Percentiles rank a stretch among this genome's conserved stretches.
phyloP scores from a whole-genome alignment of 225 moss, liverwort and hornwort species.

The Pseudoscleropodium purum region DNA sequence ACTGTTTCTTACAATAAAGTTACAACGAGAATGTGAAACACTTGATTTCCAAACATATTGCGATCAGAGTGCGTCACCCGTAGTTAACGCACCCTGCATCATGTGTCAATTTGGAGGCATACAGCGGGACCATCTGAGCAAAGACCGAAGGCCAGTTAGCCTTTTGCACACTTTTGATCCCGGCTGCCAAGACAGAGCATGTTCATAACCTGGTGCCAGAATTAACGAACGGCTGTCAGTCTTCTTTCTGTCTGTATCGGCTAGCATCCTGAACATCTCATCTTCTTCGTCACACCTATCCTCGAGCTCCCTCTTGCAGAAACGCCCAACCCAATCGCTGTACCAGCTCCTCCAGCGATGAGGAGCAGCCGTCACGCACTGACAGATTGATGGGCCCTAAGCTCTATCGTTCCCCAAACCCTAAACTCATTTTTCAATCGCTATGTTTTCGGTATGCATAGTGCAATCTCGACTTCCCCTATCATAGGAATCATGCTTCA shows the following conservation, averaged over 20 bases:
- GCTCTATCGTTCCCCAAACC: too few species aligned
- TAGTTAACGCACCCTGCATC: not conserved
- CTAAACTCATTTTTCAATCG: too few species aligned
- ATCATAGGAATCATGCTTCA: accelerated
- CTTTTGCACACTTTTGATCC: not conserved
- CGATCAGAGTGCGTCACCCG: not conserved
- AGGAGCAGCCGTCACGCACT: not conserved
- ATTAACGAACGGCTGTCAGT: not conserved
- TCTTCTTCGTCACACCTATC: not conserved
- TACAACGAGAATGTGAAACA: too few species aligned
- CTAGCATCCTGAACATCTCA: not conserved
- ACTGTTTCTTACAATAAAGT: too few species aligned
- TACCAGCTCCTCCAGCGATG: not conserved
- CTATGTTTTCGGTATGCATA: too few species aligned
- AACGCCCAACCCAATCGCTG: not conserved
- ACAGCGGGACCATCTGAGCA: not conserved
- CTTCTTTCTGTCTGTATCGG: not conserved
- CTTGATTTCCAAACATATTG: not conserved
- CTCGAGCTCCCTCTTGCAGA: not conserved
- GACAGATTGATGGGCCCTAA: too few species aligned
- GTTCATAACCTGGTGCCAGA: not conserved
- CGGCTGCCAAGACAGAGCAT: not conserved
- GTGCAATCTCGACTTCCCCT: not conserved
- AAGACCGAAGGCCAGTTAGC: not conserved
- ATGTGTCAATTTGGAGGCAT: not conserved